Conservation (phyloP, 2,329 filamentous ascomycete species). For the Xylogone sp. region DNA sequence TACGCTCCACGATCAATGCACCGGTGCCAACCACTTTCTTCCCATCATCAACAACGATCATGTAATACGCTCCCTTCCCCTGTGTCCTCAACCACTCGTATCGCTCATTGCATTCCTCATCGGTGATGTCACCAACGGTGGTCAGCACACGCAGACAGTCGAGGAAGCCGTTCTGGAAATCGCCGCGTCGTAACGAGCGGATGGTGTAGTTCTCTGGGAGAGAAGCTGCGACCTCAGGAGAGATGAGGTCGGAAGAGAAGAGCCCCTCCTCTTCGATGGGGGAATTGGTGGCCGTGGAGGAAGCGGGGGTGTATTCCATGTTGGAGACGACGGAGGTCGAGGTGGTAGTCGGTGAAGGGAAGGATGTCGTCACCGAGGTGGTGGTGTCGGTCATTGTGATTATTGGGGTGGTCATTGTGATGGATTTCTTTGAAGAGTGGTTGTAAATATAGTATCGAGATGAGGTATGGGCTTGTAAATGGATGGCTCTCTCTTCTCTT, state of each 20-base stretch:
- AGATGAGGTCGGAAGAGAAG: constrained; percentile 75
- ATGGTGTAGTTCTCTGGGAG: constrained; percentile 81
- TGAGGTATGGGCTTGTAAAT: background rate
- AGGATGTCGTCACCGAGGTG: background rate
- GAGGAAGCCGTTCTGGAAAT: constrained; percentile 81
- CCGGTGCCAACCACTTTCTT: constrained; percentile 77
- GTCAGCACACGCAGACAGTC: constrained; percentile 90
- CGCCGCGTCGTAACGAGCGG: constrained; percentile 72
- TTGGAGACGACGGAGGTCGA: constrained; percentile 17
- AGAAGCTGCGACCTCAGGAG: constrained; percentile 64
- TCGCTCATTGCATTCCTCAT: constrained; percentile 68
- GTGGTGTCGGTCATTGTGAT: background rate
- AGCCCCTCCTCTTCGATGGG: constrained; percentile 52
- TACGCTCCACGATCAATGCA: constrained; percentile 85
- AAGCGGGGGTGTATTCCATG: constrained; percentile 6
- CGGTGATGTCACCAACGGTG: constrained; percentile 79
- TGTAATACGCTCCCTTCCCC: constrained; percentile 70
- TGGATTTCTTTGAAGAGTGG: background rate
- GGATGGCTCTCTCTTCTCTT: background rate
- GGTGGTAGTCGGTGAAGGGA: background rate
- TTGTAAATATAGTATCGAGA: too few species aligned
- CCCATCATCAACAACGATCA: constrained; percentile 81
- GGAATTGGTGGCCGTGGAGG: constrained; percentile 15
- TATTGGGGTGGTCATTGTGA: background rate
- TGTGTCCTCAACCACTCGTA: constrained; percentile 75